These are phyloP conservation scores for Plasmodium malariae DNA, from an alignment of 169 alveolate genomes.

Conservation along the genomic window DNA sequence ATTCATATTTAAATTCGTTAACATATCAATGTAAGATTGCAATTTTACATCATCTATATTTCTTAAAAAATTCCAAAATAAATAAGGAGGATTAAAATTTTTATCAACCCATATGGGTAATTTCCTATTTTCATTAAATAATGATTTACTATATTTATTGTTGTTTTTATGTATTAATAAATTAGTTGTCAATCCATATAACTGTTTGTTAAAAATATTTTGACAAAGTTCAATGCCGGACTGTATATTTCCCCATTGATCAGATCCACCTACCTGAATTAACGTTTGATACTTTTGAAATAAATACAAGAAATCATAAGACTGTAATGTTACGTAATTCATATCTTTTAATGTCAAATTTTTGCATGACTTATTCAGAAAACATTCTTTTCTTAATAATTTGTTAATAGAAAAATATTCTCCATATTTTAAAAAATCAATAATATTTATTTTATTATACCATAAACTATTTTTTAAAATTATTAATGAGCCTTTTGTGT, in stretches of 20 bases:
- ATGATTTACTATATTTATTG: constrained; percentile 82
- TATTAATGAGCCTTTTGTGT: constrained; percentile 28
- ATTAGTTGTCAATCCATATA: constrained; percentile 85
- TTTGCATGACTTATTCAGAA: constrained; percentile 41
- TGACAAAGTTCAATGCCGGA: constrained; percentile 86
- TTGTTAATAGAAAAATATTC: constrained; percentile 77
- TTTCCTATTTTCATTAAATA: constrained; percentile 31
- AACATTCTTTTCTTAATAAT: constrained; percentile 82
- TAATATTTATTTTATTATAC: constrained; percentile 74
- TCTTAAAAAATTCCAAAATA: constrained; percentile 76
- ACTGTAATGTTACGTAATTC: constrained; percentile 87
- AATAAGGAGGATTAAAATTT: constrained; percentile 14
- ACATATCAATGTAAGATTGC: constrained; percentile 29
- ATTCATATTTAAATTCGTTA: constrained; percentile 47
- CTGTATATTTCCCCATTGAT: constrained; percentile 90
- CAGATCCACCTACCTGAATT: constrained; percentile 90
- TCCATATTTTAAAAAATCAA: constrained; percentile 81
- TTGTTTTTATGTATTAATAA: constrained; percentile 78
- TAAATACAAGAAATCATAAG: constrained; percentile 84
- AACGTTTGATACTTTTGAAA: constrained; percentile 75
- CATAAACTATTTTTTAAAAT: constrained; percentile 78
- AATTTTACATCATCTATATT: constrained; percentile 66
- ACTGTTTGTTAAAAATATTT: constrained; percentile 21
- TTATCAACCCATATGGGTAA: constrained; percentile 59
- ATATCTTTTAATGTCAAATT: constrained; percentile 84